Evolutionary conservation across 176 grass and related monocot genomes (phyloP), one percentile per base, ranked within the genome.

Genomic region (Raddia guianensis): DNA sequence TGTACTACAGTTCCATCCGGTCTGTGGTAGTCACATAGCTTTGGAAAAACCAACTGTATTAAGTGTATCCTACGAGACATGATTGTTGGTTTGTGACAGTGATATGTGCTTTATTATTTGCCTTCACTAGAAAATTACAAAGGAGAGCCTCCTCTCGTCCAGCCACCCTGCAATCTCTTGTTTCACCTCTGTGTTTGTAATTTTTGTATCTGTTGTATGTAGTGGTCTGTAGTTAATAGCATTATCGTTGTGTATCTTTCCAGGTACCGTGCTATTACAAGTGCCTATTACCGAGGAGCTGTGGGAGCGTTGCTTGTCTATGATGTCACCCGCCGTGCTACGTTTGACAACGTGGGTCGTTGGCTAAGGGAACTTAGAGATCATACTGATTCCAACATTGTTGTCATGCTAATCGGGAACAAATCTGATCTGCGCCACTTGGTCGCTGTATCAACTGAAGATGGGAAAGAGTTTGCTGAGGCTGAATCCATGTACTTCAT

Each of bases 241-340:
- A 43, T 18, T 42, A 33, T 19, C 32, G 35, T 42, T 12, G 6
- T 56, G 16, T 74, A 19, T 42, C 2, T 74, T 65, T 71, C 46
- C 82, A 93, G 91, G 91, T 93, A 93, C 67, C 87, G 87, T 46
- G 91, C 91, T 11, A 93, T 90, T 6, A 93, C 91, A 20, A 93
- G 91, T 62, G 91, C 91, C 60, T 93, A 93, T 72, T 93, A 90
- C 37, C 77, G 91, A 75, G 91, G 91, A 72, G 91, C 91, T 49
- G 77, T 93, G 44, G 91, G 91, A 21, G 91, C 91, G 59, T 49
- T 93, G 5, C 88, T 93, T 19, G 91, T 93, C 40, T 93, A 93
- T 9, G 91, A 93, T 75, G 91, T 93, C 78, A 90, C 88, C 43
- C 84, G 91, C 2, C 84, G 53, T 73, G 78, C 85, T 62, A 90